Percentiles rank a stretch among this genome's conserved stretches.
These are phyloP conservation scores for Amaranthus hypochondriacus DNA, from an alignment of 148 eudicot genomes.

Conservation along the genomic window DNA sequence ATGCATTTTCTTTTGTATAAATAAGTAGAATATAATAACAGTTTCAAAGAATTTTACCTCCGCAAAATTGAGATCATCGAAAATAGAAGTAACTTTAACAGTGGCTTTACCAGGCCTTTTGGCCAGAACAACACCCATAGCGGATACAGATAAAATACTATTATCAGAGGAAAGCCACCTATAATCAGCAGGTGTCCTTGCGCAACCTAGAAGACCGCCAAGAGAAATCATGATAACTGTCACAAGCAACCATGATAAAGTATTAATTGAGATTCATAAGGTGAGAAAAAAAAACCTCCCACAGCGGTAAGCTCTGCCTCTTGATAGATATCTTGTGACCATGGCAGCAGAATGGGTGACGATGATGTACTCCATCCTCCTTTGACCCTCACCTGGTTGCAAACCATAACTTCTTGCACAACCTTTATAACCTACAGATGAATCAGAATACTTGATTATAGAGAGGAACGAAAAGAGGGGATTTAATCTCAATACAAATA, in stretches of 20 bases:
- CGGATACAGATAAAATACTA: slow-evolving; percentile 60
- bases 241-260: slow-evolving; percentile 13
- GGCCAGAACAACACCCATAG: slow-evolving; percentile 71
- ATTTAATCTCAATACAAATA: background rate
- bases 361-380: slow-evolving; percentile 27
- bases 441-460: background rate
- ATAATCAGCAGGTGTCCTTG: slow-evolving; percentile 58
- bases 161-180: slow-evolving; percentile 82
- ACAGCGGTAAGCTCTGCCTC: slow-evolving; percentile 66
- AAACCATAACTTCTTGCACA: slow-evolving; percentile 83
- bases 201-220: slow-evolving; percentile 55
- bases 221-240: slow-evolving; percentile 13
- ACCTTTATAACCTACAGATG: slow-evolving; percentile 52
- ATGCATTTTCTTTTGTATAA: background rate
- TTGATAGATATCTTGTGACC: slow-evolving; percentile 73
- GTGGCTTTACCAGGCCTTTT: slow-evolving; percentile 80
- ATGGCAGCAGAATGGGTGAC: slow-evolving; percentile 63
- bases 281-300: slow-evolving; percentile 50
- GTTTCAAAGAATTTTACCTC: slow-evolving; percentile 46
- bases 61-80: slow-evolving; percentile 65
- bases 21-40: background rate
- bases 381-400: slow-evolving; percentile 53
- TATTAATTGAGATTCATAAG: slow-evolving; percentile 4
- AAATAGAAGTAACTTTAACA: slow-evolving; percentile 61
- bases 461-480: background rate